Base-by-base conservation (phyloP, 306 rosid genomes). In the Corylus avellana region DNA sequence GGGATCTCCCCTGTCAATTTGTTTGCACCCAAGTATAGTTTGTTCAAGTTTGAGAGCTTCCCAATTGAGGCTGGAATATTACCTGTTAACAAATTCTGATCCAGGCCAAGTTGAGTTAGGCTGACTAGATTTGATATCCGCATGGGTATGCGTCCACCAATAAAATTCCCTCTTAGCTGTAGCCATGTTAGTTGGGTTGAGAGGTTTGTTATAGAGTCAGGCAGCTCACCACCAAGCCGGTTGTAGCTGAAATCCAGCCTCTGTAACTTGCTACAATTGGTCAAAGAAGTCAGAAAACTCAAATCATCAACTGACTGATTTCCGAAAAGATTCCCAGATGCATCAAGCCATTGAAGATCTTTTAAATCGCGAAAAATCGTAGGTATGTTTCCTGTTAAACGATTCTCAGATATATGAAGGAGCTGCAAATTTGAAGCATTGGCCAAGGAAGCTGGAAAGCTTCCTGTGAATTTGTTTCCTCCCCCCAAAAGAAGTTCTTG, bases 21-120 rank as follows among this genome's bases (percentile, higher is more conserved):
- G 70, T 63, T 63, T 63, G 0, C 70, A 0, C 4, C 0, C 4
- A 63, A 25, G 70, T 0, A 5, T 1, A 63, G 9, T 5, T 0
- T 1, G 1, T 5, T 2, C 70, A 63, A 32, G 12, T 6, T 63
- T 12, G 20, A 32, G 70, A 63, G 70, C 70, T 32, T 14, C 10
- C 70, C 70, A 63, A 63, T 63, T 63, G 70, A 63, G 13, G 4
- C 4, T 63, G 70, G 70, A 63, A 63, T 63, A 63, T 0, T 63
- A 4, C 70, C 70, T 32, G 20, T 63, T 0, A 63, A 14, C 4
- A 63, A 63, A 5, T 63, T 63, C 0, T 63, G 2, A 0, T 13
- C 42, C 2, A 63, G n/a, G 9, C 1, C 4, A 63, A 63, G 46
- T 32, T 32, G 35, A 32, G 35, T 32, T 32, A 32, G 35, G 35